Conservation (phyloP, 2,329 filamentous ascomycete species). For the Aspergillus sp. region DNA sequence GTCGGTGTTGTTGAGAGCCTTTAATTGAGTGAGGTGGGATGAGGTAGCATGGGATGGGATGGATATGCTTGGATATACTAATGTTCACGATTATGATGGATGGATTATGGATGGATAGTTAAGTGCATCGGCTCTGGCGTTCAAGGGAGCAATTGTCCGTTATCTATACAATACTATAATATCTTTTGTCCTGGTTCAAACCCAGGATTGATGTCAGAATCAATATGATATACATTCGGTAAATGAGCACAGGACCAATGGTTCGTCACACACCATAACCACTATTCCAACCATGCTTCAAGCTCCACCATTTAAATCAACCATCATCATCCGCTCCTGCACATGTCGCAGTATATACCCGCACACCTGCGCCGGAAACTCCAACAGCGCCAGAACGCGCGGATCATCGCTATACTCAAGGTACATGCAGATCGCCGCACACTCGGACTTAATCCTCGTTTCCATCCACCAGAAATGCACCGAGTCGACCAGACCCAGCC, state of each 20-base stretch:
- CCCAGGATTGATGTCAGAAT: background rate
- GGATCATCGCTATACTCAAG: slow-evolving; percentile 31
- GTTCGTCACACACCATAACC: too few relatives aligned
- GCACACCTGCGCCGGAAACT: slow-evolving; percentile 34
- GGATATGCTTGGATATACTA: background rate
- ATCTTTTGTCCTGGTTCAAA: background rate
- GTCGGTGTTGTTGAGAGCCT: background rate
- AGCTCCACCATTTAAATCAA: background rate
- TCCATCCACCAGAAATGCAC: slow-evolving; percentile 32
- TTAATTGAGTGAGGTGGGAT: background rate
- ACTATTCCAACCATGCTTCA: background rate
- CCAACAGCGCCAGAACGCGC: slow-evolving; percentile 28
- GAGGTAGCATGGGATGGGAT: too few relatives aligned
- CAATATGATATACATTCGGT: background rate
- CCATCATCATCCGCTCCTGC: slow-evolving; percentile 11
- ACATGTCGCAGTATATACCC: slow-evolving; percentile 32
- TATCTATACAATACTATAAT: background rate
- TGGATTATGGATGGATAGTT: background rate
- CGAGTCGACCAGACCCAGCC: slow-evolving; percentile 32
- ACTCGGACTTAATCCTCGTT: slow-evolving; percentile 32
- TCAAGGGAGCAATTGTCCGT: background rate
- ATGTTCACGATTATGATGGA: background rate
- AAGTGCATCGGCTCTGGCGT: background rate
- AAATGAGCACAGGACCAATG: background rate
- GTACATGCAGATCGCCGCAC: slow-evolving; percentile 38